A percentile compares a stretch with the other conserved stretches of the same genome.
Evolutionary conservation across 345 rosid species (phyloP).

Genomic region (Durio zibethinus): DNA sequence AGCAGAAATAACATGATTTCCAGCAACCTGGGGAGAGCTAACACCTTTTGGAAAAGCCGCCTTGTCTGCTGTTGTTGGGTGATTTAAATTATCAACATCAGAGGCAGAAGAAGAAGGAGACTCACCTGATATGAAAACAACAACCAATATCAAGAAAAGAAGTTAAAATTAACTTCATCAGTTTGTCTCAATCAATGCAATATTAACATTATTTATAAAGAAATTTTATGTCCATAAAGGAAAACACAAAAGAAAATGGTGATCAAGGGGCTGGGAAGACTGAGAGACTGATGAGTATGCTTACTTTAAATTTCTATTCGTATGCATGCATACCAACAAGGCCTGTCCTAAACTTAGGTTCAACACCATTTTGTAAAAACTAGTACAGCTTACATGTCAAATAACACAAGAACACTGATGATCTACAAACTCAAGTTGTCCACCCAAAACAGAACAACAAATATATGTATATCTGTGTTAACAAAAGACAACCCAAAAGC

Average conservation of each 20-base stretch:
- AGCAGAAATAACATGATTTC: conserved; percentile 62
- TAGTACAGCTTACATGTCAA: neutral
- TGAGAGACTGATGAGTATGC: neutral
- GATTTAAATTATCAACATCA: conserved; percentile 86
- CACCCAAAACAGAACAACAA: neutral
- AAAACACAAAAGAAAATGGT: neutral
- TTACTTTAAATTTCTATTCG: neutral
- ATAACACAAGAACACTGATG: neutral
- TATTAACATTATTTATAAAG: neutral
- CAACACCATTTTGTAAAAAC: neutral
- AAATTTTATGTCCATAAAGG: neutral
- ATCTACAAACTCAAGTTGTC: neutral
- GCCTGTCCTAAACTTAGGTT: neutral
- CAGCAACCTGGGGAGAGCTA: conserved; percentile 73
- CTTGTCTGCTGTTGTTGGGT: conserved; percentile 62
- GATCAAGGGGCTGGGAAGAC: neutral
- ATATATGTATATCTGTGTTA: neutral
- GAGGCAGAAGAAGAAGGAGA: conserved; percentile 99
- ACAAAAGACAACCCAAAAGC: neutral
- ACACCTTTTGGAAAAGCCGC: conserved; percentile 58
- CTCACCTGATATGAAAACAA: conserved; percentile 54
- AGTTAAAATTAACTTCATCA: neutral
- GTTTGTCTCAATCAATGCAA: conserved; percentile 2
- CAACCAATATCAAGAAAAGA: conserved; percentile 8
- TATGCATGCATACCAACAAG: neutral